phyloP scores from a whole-genome alignment of 139 green algal genomes.

The Monoraphidium neglectum region DNA sequence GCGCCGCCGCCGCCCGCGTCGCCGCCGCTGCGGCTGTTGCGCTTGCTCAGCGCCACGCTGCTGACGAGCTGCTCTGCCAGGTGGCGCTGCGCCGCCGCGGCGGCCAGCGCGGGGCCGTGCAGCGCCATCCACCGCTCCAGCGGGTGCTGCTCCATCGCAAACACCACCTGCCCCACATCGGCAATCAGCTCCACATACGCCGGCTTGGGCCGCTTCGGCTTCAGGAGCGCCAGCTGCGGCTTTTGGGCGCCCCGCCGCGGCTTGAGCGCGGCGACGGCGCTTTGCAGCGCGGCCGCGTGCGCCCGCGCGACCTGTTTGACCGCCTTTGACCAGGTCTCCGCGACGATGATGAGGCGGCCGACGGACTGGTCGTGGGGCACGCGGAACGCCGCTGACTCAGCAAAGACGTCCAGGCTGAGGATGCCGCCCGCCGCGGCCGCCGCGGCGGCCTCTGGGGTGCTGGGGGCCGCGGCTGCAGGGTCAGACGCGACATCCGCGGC shows the following conservation, averaged over 20 bases:
- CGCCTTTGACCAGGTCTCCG: slow-evolving; percentile 69
- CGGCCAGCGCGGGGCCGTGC: slow-evolving; percentile 50
- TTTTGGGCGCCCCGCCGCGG: not conserved
- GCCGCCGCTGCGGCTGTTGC: slow-evolving; percentile 6
- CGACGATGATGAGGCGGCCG: slow-evolving; percentile 42
- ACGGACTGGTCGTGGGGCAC: slow-evolving; percentile 49
- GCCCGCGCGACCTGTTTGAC: slow-evolving; percentile 40
- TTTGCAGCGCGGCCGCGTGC: not conserved
- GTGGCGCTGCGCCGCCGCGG: slow-evolving; percentile 49
- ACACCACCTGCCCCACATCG: slow-evolving; percentile 31
- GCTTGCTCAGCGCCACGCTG: slow-evolving; percentile 28
- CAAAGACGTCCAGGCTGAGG: slow-evolving; percentile 34
- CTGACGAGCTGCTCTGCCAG: slow-evolving; percentile 59
- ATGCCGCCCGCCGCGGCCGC: slow-evolving; percentile 1
- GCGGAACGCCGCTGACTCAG: slow-evolving; percentile 31
- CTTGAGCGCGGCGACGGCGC: not conserved
- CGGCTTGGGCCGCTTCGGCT: slow-evolving; percentile 5
- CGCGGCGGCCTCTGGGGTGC: not conserved
- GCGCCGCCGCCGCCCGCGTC: not conserved
- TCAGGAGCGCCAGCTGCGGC: not conserved
- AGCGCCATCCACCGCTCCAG: slow-evolving; percentile 71
- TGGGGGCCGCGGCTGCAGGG: not conserved
- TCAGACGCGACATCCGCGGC: not conserved
- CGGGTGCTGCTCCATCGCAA: slow-evolving; percentile 69
- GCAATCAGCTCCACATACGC: slow-evolving; percentile 51